Conservation (phyloP, 768 basidiomycete species). For the Rhizopogon roseolus region DNA sequence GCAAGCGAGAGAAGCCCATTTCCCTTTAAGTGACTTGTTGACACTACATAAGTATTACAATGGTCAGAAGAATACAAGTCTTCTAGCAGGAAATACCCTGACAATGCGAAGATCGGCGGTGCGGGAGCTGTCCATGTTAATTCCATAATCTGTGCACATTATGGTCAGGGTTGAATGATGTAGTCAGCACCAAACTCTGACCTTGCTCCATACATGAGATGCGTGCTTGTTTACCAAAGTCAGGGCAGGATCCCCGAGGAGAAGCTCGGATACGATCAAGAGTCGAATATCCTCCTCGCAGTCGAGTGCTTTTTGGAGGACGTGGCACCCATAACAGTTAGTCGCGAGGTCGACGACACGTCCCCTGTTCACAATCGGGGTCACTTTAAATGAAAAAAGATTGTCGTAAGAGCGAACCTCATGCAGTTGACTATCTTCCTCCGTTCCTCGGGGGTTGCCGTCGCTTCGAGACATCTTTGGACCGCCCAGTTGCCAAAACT, state of each 20-base stretch:
- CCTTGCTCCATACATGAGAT: conserved; percentile 91
- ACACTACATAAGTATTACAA: conserved; percentile 44
- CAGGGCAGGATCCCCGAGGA: conserved; percentile 79
- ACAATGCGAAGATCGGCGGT: conserved; percentile 87
- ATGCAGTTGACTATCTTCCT: conserved; percentile 83
- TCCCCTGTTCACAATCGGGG: conserved; percentile 39
- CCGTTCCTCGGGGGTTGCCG: conserved; percentile 67
- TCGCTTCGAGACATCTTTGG: conserved; percentile 81
- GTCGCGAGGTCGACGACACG: conserved; percentile 83
- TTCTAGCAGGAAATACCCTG: conserved; percentile 23
- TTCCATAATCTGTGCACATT: conserved; percentile 72
- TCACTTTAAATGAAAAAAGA: neutral
- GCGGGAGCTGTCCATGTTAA: conserved; percentile 83
- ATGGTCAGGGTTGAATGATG: conserved; percentile 4
- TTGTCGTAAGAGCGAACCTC: conserved; percentile 43
- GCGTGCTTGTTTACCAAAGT: conserved; percentile 89
- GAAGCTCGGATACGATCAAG: conserved; percentile 78
- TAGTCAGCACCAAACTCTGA: conserved; percentile 20
- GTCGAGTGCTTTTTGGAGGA: conserved; percentile 85
- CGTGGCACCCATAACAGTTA: conserved; percentile 88
- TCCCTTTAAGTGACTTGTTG: conserved; percentile 82
- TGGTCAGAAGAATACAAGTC: neutral
- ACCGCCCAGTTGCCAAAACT: conserved; percentile 95
- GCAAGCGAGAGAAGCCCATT: conserved; percentile 86
- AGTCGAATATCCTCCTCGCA: conserved; percentile 85